Evolutionary conservation across 2,329 filamentous ascomycete genomes (phyloP).

Genomic region (Claviceps maximensis): DNA sequence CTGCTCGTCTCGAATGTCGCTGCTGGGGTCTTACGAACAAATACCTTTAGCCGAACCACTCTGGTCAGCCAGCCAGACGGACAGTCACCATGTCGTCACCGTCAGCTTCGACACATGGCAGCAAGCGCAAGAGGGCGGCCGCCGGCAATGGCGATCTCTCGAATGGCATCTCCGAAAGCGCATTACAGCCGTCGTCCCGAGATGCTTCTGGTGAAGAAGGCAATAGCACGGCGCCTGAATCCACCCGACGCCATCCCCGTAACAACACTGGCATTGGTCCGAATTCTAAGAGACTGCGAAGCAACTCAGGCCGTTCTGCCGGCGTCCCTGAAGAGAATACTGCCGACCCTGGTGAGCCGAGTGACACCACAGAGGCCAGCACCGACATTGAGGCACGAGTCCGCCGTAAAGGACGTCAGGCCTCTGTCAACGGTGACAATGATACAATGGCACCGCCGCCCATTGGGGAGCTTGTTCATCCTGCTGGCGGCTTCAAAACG

Average conservation of each 20-base stretch:
- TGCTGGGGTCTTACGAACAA: slow-evolving; percentile 1
- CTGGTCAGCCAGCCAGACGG: not conserved
- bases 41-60: not conserved
- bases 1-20: not conserved
- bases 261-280: slow-evolving; percentile 39
- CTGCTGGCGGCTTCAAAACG: slow-evolving; percentile 82
- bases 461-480: slow-evolving; percentile 68
- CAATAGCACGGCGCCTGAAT: slow-evolving; percentile 56
- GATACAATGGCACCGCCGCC: slow-evolving; percentile 58
- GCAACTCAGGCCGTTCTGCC: slow-evolving; percentile 40
- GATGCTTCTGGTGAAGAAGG: slow-evolving; percentile 76
- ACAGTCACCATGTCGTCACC: slow-evolving; percentile 43
- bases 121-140: slow-evolving; percentile 70
- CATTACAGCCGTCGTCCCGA: slow-evolving; percentile 56
- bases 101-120: slow-evolving; percentile 36
- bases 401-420: slow-evolving; percentile 39
- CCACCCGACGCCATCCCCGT: slow-evolving; percentile 43
- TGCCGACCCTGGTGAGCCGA: slow-evolving; percentile 53
- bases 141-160: slow-evolving; percentile 36
- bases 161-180: slow-evolving; percentile 35
- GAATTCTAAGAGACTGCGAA: slow-evolving; percentile 67
- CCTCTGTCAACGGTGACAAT: slow-evolving; percentile 27
- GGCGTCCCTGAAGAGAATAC: slow-evolving; percentile 32
- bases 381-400: slow-evolving; percentile 52
- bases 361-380: slow-evolving; percentile 55